Evolutionary conservation across 495 filamentous ascomycete species (phyloP).

Genomic region (Sabuloglossum arenarium): DNA sequence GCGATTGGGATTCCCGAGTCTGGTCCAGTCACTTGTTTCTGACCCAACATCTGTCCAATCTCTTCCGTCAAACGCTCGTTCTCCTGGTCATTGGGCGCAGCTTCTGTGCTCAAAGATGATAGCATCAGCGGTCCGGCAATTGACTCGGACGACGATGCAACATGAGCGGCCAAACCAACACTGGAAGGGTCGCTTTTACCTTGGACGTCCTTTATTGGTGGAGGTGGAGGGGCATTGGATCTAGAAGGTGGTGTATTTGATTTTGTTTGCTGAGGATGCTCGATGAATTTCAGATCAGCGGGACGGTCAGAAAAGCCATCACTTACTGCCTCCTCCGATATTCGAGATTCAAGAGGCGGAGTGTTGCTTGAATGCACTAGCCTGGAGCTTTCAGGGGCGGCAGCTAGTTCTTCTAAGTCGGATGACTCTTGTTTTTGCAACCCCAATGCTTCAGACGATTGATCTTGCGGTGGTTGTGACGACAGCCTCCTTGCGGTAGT

Average conservation of each 20-base stretch:
- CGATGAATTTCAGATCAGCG: background rate
- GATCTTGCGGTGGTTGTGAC: constrained; percentile 6
- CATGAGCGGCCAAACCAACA: constrained; percentile 2
- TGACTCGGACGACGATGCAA: constrained; percentile 11
- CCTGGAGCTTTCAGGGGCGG: background rate
- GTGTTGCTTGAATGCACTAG: no score
- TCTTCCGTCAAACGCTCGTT: constrained; percentile 61
- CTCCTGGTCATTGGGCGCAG: constrained; percentile 40
- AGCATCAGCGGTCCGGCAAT: constrained; percentile 25
- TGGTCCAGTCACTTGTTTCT: constrained; percentile 7
- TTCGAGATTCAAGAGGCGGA: background rate
- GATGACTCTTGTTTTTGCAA: background rate
- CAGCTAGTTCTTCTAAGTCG: background rate
- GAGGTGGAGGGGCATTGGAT: constrained; percentile 12
- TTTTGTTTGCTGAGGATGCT: background rate
- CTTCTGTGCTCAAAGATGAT: constrained; percentile 33
- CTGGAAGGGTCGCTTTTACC: background rate
- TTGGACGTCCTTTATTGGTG: constrained; percentile 22
- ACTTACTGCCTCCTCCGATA: background rate
- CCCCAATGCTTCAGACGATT: background rate
- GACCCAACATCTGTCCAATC: constrained; percentile 57
- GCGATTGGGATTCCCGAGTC: background rate
- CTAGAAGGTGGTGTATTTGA: background rate
- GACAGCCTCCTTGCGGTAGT: constrained; percentile 9
- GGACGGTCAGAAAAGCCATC: background rate